These are phyloP conservation scores for Bonia amplexicaulis DNA, from an alignment of 176 grass and related monocot genomes.

Conservation along the genomic window DNA sequence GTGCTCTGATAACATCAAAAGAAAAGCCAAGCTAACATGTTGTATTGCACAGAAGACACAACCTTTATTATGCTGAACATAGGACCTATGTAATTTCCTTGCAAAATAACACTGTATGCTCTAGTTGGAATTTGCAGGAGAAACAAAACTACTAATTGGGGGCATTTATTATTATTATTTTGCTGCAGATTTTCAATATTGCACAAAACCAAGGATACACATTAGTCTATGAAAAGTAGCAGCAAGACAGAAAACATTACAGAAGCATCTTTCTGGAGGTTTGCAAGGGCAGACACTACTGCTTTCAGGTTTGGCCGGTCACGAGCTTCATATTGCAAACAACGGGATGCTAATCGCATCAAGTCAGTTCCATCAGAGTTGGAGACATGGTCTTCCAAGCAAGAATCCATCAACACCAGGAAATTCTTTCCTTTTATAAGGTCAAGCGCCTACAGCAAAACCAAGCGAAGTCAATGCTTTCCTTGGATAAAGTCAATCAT, in stretches of 20 bases:
- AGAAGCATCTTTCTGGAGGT: conserved; percentile 68
- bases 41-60: not conserved
- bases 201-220: not conserved
- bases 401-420: conserved; percentile 73
- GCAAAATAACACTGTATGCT: not conserved
- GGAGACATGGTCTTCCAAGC: conserved; percentile 86
- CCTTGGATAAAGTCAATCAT: not conserved
- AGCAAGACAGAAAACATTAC: conserved; percentile 43
- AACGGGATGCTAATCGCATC: conserved; percentile 65
- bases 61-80: conserved; percentile 10
- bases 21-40: not conserved
- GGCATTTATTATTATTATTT: not conserved
- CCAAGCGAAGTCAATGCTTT: not conserved
- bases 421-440: conserved; percentile 70
- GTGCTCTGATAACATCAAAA: not conserved
- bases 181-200: not conserved
- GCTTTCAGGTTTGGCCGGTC: conserved; percentile 70
- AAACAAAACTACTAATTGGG: conserved; percentile 2
- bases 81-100: not conserved
- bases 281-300: conserved; percentile 60
- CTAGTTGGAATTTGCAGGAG: conserved; percentile 8
- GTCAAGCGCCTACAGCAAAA: conserved; percentile 72
- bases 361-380: conserved; percentile 71
- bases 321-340: conserved; percentile 79
- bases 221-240: conserved; percentile 8